phyloP scores from a whole-genome alignment of 202 grass and related monocot genomes.

The Schoenoplectus tabernaemontani region DNA sequence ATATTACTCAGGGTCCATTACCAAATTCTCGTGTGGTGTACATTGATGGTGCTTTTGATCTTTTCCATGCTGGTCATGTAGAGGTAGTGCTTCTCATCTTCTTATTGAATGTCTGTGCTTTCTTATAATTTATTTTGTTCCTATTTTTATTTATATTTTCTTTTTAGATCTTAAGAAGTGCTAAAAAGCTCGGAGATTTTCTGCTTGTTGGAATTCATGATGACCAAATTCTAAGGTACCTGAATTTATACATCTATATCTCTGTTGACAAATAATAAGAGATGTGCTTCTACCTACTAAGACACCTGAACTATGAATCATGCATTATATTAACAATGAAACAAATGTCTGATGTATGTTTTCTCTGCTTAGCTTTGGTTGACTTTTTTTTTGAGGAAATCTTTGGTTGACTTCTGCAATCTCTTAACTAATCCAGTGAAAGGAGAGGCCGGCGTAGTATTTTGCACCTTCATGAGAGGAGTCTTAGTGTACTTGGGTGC shows the following conservation, averaged over 20 bases:
- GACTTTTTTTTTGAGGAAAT: not conserved
- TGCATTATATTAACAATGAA: not conserved
- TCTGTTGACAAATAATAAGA: not conserved
- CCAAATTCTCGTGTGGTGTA: conserved; percentile 79
- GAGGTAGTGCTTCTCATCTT: conserved; percentile 43
- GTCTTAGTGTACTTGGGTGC: conserved; percentile 77
- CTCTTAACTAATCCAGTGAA: conserved; percentile 41
- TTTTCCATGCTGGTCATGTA: conserved; percentile 88
- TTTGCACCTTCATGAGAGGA: conserved; percentile 84
- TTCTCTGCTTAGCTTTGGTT: conserved; percentile 6
- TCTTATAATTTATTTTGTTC: not conserved
- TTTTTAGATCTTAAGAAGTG: conserved; percentile 74
- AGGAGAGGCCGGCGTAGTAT: conserved; percentile 56
- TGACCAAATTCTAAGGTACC: conserved; percentile 61
- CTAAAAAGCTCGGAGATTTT: conserved; percentile 82
- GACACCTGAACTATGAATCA: not conserved
- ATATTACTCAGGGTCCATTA: conserved; percentile 55
- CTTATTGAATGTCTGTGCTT: conserved; percentile 1
- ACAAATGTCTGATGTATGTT: conserved; percentile 15
- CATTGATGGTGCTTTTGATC: conserved; percentile 84
- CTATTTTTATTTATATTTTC: conserved; percentile 20
- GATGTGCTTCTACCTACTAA: not conserved
- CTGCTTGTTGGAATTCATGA: conserved; percentile 85
- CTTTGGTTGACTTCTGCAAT: conserved; percentile 20
- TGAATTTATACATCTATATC: conserved; percentile 16